Evolutionary conservation across 1,284 basidiomycete genomes (phyloP), one percentile per base, ranked within the genome.

Genomic region (Afroboletus lepidellus): DNA sequence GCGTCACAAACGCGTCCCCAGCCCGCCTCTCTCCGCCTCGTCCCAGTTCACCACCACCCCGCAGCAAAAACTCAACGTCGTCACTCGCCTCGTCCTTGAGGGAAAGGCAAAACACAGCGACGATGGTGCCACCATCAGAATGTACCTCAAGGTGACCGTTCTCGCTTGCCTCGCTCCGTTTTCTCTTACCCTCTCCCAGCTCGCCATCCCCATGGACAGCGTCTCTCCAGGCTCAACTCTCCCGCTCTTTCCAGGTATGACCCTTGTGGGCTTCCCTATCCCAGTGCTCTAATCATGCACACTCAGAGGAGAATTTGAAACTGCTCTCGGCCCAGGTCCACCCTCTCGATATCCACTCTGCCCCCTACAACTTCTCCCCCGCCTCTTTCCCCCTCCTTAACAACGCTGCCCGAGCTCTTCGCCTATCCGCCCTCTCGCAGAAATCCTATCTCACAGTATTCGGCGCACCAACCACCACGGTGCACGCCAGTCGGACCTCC

Each of bases 291-390:
- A 13, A 61, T 34, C 37, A 21, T 36, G 2, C 20, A 6, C 33
- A n/a, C 0, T 8, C 61, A 87, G 88, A 91, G 82, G 86, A 87
- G 56, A 88, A 86, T 61, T 69, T 91, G 50, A 89, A 87, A 66
- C 78, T 91, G 44, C 64, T 87, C 41, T 77, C 78, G 16, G 84
- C 83, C 12, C 78, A 85, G 63, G 79, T 89, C 3, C 89, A 91
- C 60, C 88, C 89, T 11, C 73, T 91, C 24, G 85, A 90, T 67
- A 72, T 68, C 49, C 78, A 80, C 55, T 87, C 84, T 7, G 76
- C 75, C 3, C 88, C 89, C 3, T 91, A 88, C 69, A 80, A 81
- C 61, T 90, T 90, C 67, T 85, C 85, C 2, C 77, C 84, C 0
- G 69, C 77, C 2, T 66, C 77, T n/a, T 81, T 72, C 8, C 85